Conservation (phyloP, 2,329 filamentous ascomycete genomes). For the Pseudopyrenochaeta lycopersici region DNA sequence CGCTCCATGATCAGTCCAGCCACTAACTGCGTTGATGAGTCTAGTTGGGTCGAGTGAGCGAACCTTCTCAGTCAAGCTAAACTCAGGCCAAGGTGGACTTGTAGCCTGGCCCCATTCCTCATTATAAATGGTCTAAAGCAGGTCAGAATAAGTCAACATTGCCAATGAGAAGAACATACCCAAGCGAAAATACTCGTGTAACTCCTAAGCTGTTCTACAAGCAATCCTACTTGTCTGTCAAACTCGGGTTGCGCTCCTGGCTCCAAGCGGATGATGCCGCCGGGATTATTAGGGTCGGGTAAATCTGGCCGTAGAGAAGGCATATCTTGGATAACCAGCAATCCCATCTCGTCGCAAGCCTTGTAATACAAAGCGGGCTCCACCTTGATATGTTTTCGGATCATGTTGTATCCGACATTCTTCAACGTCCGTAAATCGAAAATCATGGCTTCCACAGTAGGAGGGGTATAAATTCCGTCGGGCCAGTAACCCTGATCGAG, state of each 20-base stretch:
- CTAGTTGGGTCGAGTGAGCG: conserved; percentile 69
- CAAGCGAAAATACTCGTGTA: conserved; percentile 73
- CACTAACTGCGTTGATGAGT: conserved; percentile 69
- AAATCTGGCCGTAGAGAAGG: conserved; percentile 60
- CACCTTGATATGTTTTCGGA: conserved; percentile 77
- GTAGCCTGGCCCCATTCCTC: conserved; percentile 74
- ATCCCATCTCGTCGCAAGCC: conserved; percentile 71
- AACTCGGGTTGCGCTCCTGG: conserved; percentile 69
- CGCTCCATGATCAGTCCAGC: conserved; percentile 74
- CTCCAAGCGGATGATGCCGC: conserved; percentile 23
- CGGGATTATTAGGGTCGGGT: conserved; percentile 16
- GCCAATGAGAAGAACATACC: conserved; percentile 41
- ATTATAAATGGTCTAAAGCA: conserved; percentile 69
- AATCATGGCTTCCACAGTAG: conserved; percentile 72
- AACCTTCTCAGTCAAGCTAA: conserved; percentile 64
- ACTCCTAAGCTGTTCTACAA: conserved; percentile 70
- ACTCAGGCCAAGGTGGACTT: conserved; percentile 61
- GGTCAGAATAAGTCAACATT: conserved; percentile 35
- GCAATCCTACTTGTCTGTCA: conserved; percentile 67
- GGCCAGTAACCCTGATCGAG: conserved; percentile 74
- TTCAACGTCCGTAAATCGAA: conserved; percentile 73
- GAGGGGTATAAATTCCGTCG: conserved; percentile 72
- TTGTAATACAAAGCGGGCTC: conserved; percentile 73
- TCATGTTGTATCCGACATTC: conserved; percentile 72
- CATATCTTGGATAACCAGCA: conserved; percentile 78